Base-by-base conservation (phyloP, 2,329 filamentous ascomycete genomes). In the Pestalotiopsis fici region DNA sequence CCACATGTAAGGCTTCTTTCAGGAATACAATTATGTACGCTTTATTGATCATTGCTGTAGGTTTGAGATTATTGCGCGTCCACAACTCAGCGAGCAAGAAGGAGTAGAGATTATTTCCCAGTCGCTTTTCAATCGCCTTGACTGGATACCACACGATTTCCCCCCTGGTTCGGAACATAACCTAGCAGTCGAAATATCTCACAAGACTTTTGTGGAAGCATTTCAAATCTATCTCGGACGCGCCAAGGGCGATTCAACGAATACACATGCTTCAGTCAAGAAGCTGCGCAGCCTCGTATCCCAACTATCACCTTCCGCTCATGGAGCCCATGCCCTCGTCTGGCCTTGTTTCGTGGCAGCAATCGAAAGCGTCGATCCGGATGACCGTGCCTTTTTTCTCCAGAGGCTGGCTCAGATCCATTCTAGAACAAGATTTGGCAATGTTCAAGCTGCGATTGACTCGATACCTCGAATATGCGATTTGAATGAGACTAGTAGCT, bases 291-390 rank as follows among this genome's bases (percentile, higher is more conserved):
- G 72, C 13, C 74, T 78, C 2, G 74, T 81, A 0, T 37, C 69
- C 1, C 68, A 68, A 5, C 65, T 82, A 4, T 71, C 74, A 4
- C 68, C 73, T 0, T 65, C 73, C 1, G 75, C 72, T 0, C 74
- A 75, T 3, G 79, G 80, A 2, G 74, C 75, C 0, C 80, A 82
- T 54, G 77, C 79, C 1, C 75, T 83, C 0, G 79, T 82, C 0
- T 83, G 81, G 81, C 72, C 78, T 0, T 82, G 77, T 64, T 82
- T 82, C 35, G 74, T 82, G 1, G 80, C 78, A 0, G 79, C 79
- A 0, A 80, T 79, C 0, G 80, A 82, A 65, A 82, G 80, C 50
- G 73, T 72, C 0, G 70, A 77, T 1, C 75, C 76, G 0, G 74
- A 74, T 23, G 78, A 82, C 61, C 72, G 79, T 2, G 64, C 70